Evolutionary conservation across 2,329 filamentous ascomycete species (phyloP), one percentile per base, ranked within the genome.

Genomic region (Trichothecium roseum): DNA sequence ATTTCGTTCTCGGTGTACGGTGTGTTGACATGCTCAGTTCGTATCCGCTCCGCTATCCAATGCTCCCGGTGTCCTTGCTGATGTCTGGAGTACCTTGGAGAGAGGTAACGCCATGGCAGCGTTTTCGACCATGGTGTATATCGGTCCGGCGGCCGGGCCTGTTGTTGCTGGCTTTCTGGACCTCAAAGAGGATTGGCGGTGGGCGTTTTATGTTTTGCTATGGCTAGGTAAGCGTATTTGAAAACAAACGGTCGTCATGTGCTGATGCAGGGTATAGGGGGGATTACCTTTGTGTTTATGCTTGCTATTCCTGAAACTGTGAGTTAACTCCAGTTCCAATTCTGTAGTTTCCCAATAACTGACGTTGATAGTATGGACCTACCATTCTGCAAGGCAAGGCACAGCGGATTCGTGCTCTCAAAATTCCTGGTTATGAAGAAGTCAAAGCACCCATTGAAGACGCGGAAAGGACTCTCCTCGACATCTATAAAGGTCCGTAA

Each of bases 231-330:
- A n/a, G n/a, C n/a, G n/a, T n/a, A n/a, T n/a, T n/a, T n/a, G n/a
- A n/a, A n/a, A n/a, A n/a, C n/a, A n/a, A n/a, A n/a, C n/a, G n/a
- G n/a, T n/a, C n/a, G n/a, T n/a, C n/a, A n/a, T n/a, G n/a, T n/a
- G n/a, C n/a, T n/a, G n/a, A n/a, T n/a, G n/a, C n/a, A n/a, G n/a
- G n/a, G n/a, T n/a, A n/a, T n/a, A n/a, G n/a, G n/a, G n/a, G 63
- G 46, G 1, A 43, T 46, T 5, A 59, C 62, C 0, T 50, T 49
- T 4, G 2, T 64, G 6, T 37, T 72, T 4, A 68, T 77, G 63
- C 58, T 76, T 35, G 70, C 70, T 1, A 68, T 78, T 7, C 74
- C 74, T 1, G 74, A 78, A 46, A 78, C 74, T n/a, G n/a, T n/a
- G n/a, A n/a, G n/a, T n/a, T n/a, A n/a, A n/a, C n/a, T n/a, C n/a